These are phyloP conservation scores for Onygenales sp. DNA, from an alignment of 2,329 filamentous ascomycete species.

Conservation along the genomic window DNA sequence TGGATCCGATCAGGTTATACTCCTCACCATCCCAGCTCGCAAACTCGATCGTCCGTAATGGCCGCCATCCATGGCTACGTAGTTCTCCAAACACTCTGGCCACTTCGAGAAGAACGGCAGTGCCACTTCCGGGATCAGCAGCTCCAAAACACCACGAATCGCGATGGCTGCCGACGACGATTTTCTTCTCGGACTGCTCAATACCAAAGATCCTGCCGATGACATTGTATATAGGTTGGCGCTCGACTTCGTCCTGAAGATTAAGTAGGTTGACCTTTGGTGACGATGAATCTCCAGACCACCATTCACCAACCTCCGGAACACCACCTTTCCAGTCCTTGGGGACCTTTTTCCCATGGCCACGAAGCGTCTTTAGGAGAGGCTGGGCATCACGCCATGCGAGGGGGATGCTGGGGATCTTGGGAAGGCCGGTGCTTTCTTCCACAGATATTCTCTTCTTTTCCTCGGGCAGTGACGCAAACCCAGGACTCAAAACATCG, in stretches of 20 bases:
- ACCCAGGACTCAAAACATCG: conserved; percentile 86
- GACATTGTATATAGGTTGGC: conserved; percentile 87
- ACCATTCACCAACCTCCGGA: conserved; percentile 68
- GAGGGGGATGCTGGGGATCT: conserved; percentile 83
- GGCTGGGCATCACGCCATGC: conserved; percentile 81
- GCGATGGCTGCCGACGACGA: conserved; percentile 87
- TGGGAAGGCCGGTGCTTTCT: conserved; percentile 61
- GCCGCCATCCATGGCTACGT: conserved; percentile 69
- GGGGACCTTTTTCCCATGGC: conserved; percentile 60
- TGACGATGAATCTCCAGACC: conserved; percentile 66
- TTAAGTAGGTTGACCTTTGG: conserved; percentile 77
- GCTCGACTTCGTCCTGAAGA: conserved; percentile 70
- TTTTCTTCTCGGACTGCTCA: conserved; percentile 71
- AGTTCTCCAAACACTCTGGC: conserved; percentile 76
- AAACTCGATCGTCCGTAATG: conserved; percentile 90
- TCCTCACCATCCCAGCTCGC: conserved; percentile 92
- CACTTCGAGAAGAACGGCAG: conserved; percentile 83
- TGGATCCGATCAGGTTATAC: conserved; percentile 89
- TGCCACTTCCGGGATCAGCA: conserved; percentile 76
- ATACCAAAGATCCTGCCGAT: conserved; percentile 75
- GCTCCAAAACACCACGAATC: conserved; percentile 89
- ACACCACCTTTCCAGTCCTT: conserved; percentile 68
- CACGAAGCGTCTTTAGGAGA: conserved; percentile 65
- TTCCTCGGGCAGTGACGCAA: conserved; percentile 46
- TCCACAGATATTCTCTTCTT: conserved; percentile 57